Base-by-base conservation (phyloP, 345 rosid species). In the Cardamine occulta region DNA sequence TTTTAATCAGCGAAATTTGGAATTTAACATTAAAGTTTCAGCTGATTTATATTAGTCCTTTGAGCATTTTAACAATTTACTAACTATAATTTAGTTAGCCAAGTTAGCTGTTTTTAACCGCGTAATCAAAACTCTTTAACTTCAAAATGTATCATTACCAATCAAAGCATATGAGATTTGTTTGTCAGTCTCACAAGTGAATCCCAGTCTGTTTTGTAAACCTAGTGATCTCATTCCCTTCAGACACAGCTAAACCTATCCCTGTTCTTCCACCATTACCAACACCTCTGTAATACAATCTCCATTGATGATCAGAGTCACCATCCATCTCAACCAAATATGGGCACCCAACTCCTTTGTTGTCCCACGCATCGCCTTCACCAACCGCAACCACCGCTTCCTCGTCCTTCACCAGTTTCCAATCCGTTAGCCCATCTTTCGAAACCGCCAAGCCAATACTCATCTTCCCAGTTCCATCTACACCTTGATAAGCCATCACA, bases 401-500 rank as follows among this genome's bases (percentile, higher is more conserved):
- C 39, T 80, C 85, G 28, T 76, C 83, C 42, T 76, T 63, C 4
- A 82, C 54, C 66, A 85, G 85, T 63, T 63, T 81, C 97, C 97
- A 93, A 5, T 78, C 87, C 54, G 61, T 85, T 70, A 88, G 49
- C 44, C 95, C 95, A 47, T 88, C 96, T 17, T 72, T 23, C 3
- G 95, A 90, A 62, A 82, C 74, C 2, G 93, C 93, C 78, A 88
- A 60, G 17, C 91, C 89, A 40, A 90, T 93, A 35, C 90, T 81
- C 70, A 70, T 54, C 63, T 70, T 66, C 8, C 91, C 91, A 8
- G 63, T 80, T 13, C 63, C 82, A 66, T 62, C 85, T 9, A 85
- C 82, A 35, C 88, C 93, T 82, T 93, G 90, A 71, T 85, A 88
- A 0, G 84, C 90, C 98, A 93, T 89, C 75, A 86, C 70, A 79